Evolutionary conservation across 495 filamentous ascomycete genomes (phyloP).

Genomic region (Melanomma pulvis-pyrius): DNA sequence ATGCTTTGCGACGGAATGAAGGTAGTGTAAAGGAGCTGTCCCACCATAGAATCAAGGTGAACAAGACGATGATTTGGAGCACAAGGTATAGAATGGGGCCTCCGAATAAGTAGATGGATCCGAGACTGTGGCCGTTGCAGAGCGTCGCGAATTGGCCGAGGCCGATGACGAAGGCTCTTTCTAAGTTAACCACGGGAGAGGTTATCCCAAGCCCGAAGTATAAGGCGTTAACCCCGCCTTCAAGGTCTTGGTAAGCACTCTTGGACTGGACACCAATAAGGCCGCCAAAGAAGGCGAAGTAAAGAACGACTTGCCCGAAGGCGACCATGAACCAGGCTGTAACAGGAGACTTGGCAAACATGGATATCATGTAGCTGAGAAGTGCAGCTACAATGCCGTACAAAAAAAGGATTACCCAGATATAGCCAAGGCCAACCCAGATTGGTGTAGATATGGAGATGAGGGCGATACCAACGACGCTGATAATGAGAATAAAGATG

Average conservation of each 20-base stretch:
- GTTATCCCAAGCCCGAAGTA: constrained; percentile 66
- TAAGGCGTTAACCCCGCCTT: constrained; percentile 60
- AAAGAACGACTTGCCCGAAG: constrained; percentile 69
- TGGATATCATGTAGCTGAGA: constrained; percentile 71
- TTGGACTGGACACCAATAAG: constrained; percentile 72
- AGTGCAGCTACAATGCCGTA: constrained; percentile 74
- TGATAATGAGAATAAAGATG: constrained; percentile 61
- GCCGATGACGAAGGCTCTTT: constrained; percentile 69
- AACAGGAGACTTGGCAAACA: constrained; percentile 69
- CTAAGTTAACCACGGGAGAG: constrained; percentile 68
- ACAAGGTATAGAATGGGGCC: constrained; percentile 80
- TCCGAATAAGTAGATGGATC: constrained; percentile 71
- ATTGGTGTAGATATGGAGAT: constrained; percentile 56
- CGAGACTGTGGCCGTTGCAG: constrained; percentile 35
- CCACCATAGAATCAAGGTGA: constrained; percentile 69
- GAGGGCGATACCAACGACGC: constrained; percentile 65
- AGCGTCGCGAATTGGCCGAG: constrained; percentile 69
- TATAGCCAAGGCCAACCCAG: constrained; percentile 76
- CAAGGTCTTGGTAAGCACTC: constrained; percentile 60
- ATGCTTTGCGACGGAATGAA: constrained; percentile 50
- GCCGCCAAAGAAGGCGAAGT: constrained; percentile 76
- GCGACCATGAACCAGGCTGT: constrained; percentile 75
- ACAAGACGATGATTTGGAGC: constrained; percentile 66
- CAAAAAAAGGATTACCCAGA: constrained; percentile 74
- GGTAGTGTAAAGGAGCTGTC: constrained; percentile 59